These are phyloP conservation scores for Aspergillus melleus DNA, from an alignment of 2,329 filamentous ascomycete species.

Conservation along the genomic window DNA sequence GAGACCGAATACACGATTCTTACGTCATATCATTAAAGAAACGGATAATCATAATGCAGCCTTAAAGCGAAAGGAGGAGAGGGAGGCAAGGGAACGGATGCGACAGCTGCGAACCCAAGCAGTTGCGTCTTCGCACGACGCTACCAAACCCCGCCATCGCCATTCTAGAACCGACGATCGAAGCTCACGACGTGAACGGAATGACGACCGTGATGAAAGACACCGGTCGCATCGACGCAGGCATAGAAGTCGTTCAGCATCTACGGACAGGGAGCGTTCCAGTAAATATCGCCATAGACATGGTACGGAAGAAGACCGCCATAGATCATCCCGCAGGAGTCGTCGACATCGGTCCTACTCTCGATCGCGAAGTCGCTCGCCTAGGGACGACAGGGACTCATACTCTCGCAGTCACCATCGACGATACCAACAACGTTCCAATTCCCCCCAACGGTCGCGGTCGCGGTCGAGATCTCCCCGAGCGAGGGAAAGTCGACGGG, in stretches of 20 bases:
- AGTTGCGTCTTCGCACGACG: constrained; percentile 19
- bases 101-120: constrained; percentile 54
- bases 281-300: constrained; percentile 25
- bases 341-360: constrained; percentile 21
- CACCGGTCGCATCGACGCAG: constrained; percentile 30
- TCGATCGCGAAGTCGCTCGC: constrained; percentile 23
- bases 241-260: constrained; percentile 28
- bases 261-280: constrained; percentile 25
- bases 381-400: constrained; percentile 10
- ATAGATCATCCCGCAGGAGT: constrained; percentile 17
- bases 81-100: constrained; percentile 73
- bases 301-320: constrained; percentile 18
- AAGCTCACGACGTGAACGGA: constrained; percentile 22
- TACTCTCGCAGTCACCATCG: constrained; percentile 15
- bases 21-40: constrained; percentile 83
- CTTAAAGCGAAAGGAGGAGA: constrained; percentile 77
- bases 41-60: constrained; percentile 88
- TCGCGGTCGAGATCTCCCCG: constrained; percentile 21
- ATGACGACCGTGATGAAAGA: constrained; percentile 23
- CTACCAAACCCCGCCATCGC: constrained; percentile 36
- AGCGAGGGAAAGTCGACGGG: constrained; percentile 14
- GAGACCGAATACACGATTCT: constrained; percentile 88
- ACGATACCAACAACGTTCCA: constrained; percentile 17
- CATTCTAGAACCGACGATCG: constrained; percentile 16
- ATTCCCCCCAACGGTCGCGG: constrained; percentile 15